Evolutionary conservation across 257 asterid genomes (phyloP).

Genomic region (Solanum sejunctum): DNA sequence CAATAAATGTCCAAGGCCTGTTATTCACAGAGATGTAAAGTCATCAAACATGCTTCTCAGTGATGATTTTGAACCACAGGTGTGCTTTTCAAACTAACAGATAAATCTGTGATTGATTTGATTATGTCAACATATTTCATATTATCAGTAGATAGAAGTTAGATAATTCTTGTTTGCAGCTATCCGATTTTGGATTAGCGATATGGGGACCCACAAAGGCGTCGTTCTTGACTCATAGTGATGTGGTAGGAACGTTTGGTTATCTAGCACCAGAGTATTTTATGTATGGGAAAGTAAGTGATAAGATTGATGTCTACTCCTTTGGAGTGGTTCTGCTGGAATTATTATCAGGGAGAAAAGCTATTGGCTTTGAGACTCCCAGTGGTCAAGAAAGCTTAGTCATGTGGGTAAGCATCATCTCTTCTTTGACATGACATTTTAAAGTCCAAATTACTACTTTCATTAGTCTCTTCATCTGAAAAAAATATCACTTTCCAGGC

Average conservation of each 20-base stretch:
- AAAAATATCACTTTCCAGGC: constrained; percentile 28
- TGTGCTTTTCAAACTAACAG: constrained; percentile 5
- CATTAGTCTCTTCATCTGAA: not conserved
- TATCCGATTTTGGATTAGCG: constrained; percentile 87
- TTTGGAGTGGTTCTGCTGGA: constrained; percentile 92
- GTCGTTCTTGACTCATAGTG: constrained; percentile 51
- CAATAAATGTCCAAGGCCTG: constrained; percentile 40
- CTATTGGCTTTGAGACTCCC: constrained; percentile 51
- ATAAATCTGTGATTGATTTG: not conserved
- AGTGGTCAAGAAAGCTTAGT: constrained; percentile 77
- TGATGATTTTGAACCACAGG: constrained; percentile 68
- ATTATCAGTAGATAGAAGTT: not conserved
- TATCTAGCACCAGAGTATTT: constrained; percentile 97
- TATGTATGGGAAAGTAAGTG: constrained; percentile 92
- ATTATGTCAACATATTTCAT: not conserved
- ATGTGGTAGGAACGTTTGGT: constrained; percentile 93
- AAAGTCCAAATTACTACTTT: not conserved
- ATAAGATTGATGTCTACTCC: constrained; percentile 88
- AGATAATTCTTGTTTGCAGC: constrained; percentile 18
- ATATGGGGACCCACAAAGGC: constrained; percentile 71
- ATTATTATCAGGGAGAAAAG: constrained; percentile 74
- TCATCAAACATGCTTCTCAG: constrained; percentile 78
- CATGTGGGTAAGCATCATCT: constrained; percentile 67
- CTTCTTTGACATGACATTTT: not conserved
- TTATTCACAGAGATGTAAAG: constrained; percentile 84